Evolutionary conservation across 345 rosid species (phyloP).

Genomic region (Cardamine occulta): DNA sequence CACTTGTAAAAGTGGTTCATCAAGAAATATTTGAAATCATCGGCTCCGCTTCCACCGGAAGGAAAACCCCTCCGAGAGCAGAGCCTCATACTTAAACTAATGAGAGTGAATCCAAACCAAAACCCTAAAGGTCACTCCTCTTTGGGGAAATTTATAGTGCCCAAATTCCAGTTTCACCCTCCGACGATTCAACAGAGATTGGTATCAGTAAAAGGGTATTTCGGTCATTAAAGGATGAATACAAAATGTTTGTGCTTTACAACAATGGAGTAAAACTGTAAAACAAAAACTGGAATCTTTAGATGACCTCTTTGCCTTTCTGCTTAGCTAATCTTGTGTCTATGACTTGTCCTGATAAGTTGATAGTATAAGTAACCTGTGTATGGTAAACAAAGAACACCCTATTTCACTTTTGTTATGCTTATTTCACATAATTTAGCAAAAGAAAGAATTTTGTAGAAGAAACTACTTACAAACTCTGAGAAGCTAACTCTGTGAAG

Average conservation of each 20-base stretch:
- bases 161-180: conserved; percentile 40
- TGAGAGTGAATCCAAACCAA: conserved; percentile 3
- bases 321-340: conserved; percentile 50
- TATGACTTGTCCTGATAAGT: conserved; percentile 53
- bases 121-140: conserved; percentile 34
- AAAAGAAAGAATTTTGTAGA: neutral
- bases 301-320: conserved; percentile 56
- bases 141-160: conserved; percentile 17
- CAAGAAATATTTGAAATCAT: conserved; percentile 38
- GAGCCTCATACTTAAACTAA: conserved; percentile 53
- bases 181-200: neutral
- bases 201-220: neutral
- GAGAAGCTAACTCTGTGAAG: conserved; percentile 66
- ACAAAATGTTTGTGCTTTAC: conserved; percentile 13
- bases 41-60: conserved; percentile 47
- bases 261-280: conserved; percentile 4
- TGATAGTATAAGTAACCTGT: conserved; percentile 68
- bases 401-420: neutral
- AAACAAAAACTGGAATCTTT: conserved; percentile 26
- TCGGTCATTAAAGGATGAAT: neutral
- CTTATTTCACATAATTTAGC: neutral
- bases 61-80: conserved; percentile 43
- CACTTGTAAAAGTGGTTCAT: conserved; percentile 24
- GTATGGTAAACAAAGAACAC: neutral
- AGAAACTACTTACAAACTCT: conserved; percentile 60